phyloP scores from a whole-genome alignment of 352 stramenopile species.

The Plasmopara halstedii region DNA sequence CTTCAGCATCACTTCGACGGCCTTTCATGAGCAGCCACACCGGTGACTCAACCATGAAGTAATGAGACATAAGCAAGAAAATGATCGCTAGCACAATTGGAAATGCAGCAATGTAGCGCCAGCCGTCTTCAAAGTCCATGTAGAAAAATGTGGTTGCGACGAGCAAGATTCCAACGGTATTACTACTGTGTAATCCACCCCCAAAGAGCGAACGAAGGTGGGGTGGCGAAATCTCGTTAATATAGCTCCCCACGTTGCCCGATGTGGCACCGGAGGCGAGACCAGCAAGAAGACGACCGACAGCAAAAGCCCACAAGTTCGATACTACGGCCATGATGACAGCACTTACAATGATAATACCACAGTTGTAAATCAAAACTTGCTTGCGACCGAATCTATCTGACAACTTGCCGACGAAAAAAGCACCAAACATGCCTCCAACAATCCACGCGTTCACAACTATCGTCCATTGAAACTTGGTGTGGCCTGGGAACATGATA shows the following conservation, averaged over 20 bases:
- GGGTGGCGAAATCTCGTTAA: constrained; percentile 40
- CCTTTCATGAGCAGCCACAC: constrained; percentile 42
- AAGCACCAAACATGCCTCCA: constrained; percentile 35
- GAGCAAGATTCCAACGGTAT: constrained; percentile 36
- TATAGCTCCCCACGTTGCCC: constrained; percentile 33
- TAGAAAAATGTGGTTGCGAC: constrained; percentile 50
- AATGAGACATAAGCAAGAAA: constrained; percentile 36
- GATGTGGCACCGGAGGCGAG: constrained; percentile 41
- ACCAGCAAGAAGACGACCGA: constrained; percentile 41
- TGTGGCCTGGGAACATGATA: constrained; percentile 40
- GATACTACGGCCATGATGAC: constrained; percentile 22
- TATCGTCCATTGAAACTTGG: constrained; percentile 38
- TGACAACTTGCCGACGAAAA: constrained; percentile 24
- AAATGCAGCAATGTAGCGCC: constrained; percentile 54
- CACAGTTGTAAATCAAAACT: constrained; percentile 31
- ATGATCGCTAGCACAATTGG: constrained; percentile 37
- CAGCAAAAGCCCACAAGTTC: constrained; percentile 29
- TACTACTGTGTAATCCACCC: constrained; percentile 26
- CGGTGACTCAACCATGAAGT: constrained; percentile 45
- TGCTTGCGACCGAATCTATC: constrained; percentile 37
- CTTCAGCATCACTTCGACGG: constrained; percentile 21
- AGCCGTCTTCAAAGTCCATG: constrained; percentile 38
- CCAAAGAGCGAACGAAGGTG: constrained; percentile 32
- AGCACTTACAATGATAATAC: constrained; percentile 32
- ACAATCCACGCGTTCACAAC: constrained; percentile 47